Percentiles rank a stretch among this genome's conserved stretches.
phyloP scores from a whole-genome alignment of 805 yeast genomes.

The Danielia reshetovae region DNA sequence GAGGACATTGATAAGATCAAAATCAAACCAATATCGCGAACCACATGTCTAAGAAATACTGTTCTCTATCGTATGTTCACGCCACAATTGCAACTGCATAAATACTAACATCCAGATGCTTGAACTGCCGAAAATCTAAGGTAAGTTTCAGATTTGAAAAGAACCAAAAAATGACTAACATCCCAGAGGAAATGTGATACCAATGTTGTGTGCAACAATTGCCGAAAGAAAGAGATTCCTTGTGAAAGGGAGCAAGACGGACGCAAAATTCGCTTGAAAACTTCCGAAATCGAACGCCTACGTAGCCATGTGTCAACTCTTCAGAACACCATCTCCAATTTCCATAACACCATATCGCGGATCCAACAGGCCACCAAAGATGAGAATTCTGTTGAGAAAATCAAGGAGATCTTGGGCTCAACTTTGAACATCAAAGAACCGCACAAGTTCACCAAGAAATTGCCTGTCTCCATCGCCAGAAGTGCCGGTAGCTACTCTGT shows the following conservation, averaged over 20 bases:
- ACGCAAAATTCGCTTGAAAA: conserved; percentile 7
- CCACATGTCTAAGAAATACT: no score
- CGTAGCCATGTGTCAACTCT: conserved; percentile 5
- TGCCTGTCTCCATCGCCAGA: conserved; percentile 14
- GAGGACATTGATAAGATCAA: no score
- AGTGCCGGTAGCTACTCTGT: conserved; percentile 15
- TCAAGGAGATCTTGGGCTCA: neutral
- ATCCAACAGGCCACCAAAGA: no score
- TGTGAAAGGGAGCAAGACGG: conserved; percentile 13
- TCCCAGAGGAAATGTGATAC: conserved; percentile 13
- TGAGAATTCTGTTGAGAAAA: neutral
- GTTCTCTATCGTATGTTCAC: conserved; percentile 13
- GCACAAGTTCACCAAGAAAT: conserved; percentile 6
- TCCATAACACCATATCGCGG: conserved; percentile 3
- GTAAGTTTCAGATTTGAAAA: conserved; percentile 3
- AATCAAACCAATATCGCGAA: no score
- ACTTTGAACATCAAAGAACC: neutral
- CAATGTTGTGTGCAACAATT: conserved; percentile 9
- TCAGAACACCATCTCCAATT: conserved; percentile 7
- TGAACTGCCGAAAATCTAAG: conserved; percentile 13
- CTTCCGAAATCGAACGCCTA: conserved; percentile 8
- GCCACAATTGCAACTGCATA: neutral
- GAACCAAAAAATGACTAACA: neutral
- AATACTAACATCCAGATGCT: conserved; percentile 8
- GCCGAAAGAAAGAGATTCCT: conserved; percentile 4